These are phyloP conservation scores for Flaveria linearis DNA, from an alignment of 129 eudicot species.

Conservation along the genomic window DNA sequence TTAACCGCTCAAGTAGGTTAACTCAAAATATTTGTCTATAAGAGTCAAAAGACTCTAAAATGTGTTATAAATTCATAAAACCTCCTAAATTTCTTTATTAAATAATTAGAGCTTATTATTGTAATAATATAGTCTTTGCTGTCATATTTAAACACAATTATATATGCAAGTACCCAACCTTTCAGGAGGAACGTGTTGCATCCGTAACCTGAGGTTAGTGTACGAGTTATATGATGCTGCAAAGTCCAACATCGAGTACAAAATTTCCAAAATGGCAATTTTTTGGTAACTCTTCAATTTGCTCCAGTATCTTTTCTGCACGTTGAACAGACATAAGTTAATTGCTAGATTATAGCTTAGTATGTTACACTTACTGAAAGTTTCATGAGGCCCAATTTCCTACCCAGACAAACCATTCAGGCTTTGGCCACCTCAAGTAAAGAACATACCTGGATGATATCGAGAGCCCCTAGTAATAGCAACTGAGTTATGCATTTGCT, in stretches of 20 bases:
- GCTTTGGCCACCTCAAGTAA: not conserved
- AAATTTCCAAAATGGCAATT: slow-evolving; percentile 65
- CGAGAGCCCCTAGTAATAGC: slow-evolving; percentile 42
- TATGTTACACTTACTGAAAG: not conserved
- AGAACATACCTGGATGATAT: slow-evolving; percentile 37
- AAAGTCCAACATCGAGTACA: slow-evolving; percentile 74
- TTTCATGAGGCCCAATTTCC: not conserved
- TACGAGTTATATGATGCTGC: slow-evolving; percentile 92
- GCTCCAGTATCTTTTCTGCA: slow-evolving; percentile 89
- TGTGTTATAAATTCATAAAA: not conserved
- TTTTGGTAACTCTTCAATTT: slow-evolving; percentile 67
- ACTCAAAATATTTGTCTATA: no score
- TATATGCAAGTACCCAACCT: slow-evolving; percentile 48
- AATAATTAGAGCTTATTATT: not conserved
- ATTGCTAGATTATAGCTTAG: not conserved
- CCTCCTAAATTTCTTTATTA: not conserved
- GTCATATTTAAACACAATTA: not conserved
- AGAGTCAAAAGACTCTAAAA: not conserved
- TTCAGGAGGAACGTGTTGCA: slow-evolving; percentile 73
- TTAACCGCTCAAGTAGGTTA: not conserved
- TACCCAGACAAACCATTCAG: not conserved
- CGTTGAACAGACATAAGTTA: slow-evolving; percentile 13
- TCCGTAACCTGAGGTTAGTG: slow-evolving; percentile 73
- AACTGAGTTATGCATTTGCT: slow-evolving; percentile 45
- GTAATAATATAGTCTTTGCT: not conserved